phyloP scores from a whole-genome alignment of 1,139 yeast genomes.

The Casaregolazyma suthepensis region DNA sequence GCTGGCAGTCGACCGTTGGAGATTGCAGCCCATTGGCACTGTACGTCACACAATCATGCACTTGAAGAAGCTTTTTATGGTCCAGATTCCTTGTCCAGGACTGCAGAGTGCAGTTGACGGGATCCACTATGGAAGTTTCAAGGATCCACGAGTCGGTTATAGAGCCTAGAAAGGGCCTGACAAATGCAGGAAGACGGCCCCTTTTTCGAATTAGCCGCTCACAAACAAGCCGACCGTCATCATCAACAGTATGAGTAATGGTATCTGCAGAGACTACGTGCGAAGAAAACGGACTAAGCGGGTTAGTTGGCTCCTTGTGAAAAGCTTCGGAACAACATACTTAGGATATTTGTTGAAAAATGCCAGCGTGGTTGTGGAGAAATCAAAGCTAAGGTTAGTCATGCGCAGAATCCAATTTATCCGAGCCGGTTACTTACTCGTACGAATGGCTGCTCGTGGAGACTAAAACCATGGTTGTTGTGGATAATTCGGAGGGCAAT shows the following conservation, averaged over 20 bases:
- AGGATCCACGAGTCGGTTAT: slow-evolving; percentile 77
- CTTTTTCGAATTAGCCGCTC: slow-evolving; percentile 72
- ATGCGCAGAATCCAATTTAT: neutral
- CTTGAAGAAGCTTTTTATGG: slow-evolving; percentile 70
- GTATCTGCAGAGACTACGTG: slow-evolving; percentile 88
- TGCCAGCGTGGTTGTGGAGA: slow-evolving; percentile 24
- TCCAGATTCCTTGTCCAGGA: slow-evolving; percentile 83
- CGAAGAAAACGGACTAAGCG: slow-evolving; percentile 58
- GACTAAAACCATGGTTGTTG: slow-evolving; percentile 10
- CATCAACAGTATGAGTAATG: slow-evolving; percentile 51
- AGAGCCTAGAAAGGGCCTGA: slow-evolving; percentile 68
- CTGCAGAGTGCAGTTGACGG: slow-evolving; percentile 46
- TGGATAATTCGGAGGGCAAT: neutral
- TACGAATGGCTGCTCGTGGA: slow-evolving; percentile 10
- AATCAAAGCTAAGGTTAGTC: slow-evolving; percentile 18
- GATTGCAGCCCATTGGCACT: slow-evolving; percentile 25
- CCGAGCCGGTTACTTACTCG: slow-evolving; percentile 8
- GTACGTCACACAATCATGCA: slow-evolving; percentile 71
- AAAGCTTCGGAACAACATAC: slow-evolving; percentile 15
- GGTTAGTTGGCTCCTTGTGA: neutral
- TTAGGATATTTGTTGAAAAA: slow-evolving; percentile 27
- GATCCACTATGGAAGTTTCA: slow-evolving; percentile 74
- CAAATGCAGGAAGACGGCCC: slow-evolving; percentile 78
- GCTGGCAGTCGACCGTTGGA: slow-evolving; percentile 18
- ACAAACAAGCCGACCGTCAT: slow-evolving; percentile 59